Evolutionary conservation across 345 rosid genomes (phyloP).

Genomic region (Hirschfeldia incana): DNA sequence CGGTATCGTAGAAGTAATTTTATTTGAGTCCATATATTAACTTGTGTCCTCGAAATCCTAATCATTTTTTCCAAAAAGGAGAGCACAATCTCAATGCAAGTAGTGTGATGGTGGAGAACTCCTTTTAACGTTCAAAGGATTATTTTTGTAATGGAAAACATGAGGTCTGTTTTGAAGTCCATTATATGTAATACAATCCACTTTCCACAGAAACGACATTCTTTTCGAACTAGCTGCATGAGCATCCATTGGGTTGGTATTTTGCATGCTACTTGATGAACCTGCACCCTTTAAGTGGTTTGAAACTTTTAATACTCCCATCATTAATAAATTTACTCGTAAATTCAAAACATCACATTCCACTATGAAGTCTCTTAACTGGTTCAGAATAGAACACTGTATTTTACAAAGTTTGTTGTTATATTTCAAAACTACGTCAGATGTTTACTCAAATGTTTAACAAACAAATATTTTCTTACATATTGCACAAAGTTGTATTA

Average conservation of each 20-base stretch:
- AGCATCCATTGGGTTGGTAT: neutral
- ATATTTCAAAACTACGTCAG: neutral
- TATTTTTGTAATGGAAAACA: neutral
- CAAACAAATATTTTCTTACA: neutral
- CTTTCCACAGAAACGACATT: neutral
- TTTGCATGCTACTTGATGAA: neutral
- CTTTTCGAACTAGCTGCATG: neutral
- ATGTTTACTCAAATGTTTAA: neutral
- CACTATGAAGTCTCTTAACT: neutral
- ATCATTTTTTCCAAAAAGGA: neutral
- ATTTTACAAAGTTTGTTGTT: neutral
- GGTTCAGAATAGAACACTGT: neutral
- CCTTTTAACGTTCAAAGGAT: neutral
- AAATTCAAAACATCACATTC: neutral
- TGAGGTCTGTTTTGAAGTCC: neutral
- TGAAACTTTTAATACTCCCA: neutral
- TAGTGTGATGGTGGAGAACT: neutral
- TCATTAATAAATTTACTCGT: neutral
- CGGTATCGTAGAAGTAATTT: neutral
- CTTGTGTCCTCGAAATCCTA: neutral
- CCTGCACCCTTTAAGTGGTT: neutral
- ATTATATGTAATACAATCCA: neutral
- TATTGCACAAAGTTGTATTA: neutral
- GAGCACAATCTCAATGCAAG: neutral
- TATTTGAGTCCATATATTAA: neutral